A percentile compares a stretch with the other conserved stretches of the same genome.
Evolutionary conservation across 1,284 basidiomycete species (phyloP).

Genomic region (Calocybe gambosa): DNA sequence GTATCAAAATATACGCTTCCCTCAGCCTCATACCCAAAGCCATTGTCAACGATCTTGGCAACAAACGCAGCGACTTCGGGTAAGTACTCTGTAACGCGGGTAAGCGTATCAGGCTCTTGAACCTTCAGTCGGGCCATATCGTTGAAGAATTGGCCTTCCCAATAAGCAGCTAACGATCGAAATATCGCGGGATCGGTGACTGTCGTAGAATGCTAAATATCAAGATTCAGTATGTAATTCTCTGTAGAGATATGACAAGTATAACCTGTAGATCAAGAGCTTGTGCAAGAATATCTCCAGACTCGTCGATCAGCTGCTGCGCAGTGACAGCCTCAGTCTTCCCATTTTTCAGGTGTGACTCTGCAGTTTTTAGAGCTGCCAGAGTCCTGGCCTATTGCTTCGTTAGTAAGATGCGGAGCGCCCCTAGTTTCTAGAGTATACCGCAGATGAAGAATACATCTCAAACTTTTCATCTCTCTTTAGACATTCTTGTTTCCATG

Average conservation of each 20-base stretch:
- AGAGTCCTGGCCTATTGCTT: constrained; percentile 45
- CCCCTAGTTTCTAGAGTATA: constrained; percentile 31
- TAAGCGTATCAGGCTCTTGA: constrained; percentile 85
- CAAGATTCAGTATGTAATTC: constrained; percentile 12
- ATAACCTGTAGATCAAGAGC: constrained; percentile 73
- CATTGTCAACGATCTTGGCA: constrained; percentile 80
- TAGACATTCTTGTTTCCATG: constrained; percentile 68
- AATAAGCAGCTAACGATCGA: constrained; percentile 78
- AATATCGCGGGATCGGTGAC: constrained; percentile 88
- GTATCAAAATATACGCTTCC: constrained; percentile 98
- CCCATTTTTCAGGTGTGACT: constrained; percentile 33
- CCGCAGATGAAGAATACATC: constrained; percentile 77
- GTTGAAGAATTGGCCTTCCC: constrained; percentile 88
- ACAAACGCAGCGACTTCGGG: constrained; percentile 93
- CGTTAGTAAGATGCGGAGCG: constrained; percentile 14
- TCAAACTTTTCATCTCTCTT: constrained; percentile 86
- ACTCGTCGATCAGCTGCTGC: constrained; percentile 61
- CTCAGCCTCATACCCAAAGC: constrained; percentile 85
- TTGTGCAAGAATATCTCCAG: constrained; percentile 70
- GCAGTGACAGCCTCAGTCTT: constrained; percentile 42
- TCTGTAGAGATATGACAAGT: neutral
- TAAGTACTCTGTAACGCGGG: constrained; percentile 96
- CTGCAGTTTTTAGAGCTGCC: constrained; percentile 43
- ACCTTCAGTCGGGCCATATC: constrained; percentile 91
- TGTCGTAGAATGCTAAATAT: constrained; percentile 62